These are phyloP conservation scores for Pogostemon cablin DNA, from an alignment of 257 asterid species.

Conservation along the genomic window DNA sequence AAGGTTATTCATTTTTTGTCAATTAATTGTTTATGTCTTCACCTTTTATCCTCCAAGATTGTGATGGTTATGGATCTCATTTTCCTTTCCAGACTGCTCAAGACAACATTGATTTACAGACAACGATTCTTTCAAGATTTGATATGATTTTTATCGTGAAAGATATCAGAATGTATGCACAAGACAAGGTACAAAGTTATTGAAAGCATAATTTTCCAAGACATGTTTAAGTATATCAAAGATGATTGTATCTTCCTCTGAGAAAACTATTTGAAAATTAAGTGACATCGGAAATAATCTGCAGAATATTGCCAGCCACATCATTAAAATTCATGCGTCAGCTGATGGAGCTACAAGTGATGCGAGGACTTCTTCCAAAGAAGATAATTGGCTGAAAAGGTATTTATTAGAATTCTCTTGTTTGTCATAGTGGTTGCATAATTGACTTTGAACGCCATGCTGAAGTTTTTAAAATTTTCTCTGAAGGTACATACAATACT, in stretches of 20 bases:
- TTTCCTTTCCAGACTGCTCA: slow-evolving; percentile 82
- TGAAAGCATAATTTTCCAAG: background rate
- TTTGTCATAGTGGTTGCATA: slow-evolving; percentile 11
- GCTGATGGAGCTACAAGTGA: slow-evolving; percentile 73
- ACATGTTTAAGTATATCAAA: background rate
- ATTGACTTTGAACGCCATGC: background rate
- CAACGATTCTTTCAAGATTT: slow-evolving; percentile 97
- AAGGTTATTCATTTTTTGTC: slow-evolving; percentile 50
- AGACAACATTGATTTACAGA: slow-evolving; percentile 98
- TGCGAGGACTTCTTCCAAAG: slow-evolving; percentile 58
- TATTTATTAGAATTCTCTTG: slow-evolving; percentile 29
- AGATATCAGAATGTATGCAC: slow-evolving; percentile 82
- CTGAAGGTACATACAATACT: slow-evolving; percentile 86
- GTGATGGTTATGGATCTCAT: slow-evolving; percentile 29
- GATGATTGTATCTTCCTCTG: background rate
- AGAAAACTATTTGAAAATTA: slow-evolving; percentile 27
- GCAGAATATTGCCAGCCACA: slow-evolving; percentile 92
- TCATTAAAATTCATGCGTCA: slow-evolving; percentile 90
- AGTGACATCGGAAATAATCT: slow-evolving; percentile 32
- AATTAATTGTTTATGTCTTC: background rate
- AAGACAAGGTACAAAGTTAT: slow-evolving; percentile 76
- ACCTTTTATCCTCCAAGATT: slow-evolving; percentile 16
- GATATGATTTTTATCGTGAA: slow-evolving; percentile 94
- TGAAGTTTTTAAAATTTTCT: slow-evolving; percentile 34
- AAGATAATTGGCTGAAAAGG: slow-evolving; percentile 97